Evolutionary conservation across 2,329 filamentous ascomycete species (phyloP).

Genomic region (Ophiostoma triangulosporum): DNA sequence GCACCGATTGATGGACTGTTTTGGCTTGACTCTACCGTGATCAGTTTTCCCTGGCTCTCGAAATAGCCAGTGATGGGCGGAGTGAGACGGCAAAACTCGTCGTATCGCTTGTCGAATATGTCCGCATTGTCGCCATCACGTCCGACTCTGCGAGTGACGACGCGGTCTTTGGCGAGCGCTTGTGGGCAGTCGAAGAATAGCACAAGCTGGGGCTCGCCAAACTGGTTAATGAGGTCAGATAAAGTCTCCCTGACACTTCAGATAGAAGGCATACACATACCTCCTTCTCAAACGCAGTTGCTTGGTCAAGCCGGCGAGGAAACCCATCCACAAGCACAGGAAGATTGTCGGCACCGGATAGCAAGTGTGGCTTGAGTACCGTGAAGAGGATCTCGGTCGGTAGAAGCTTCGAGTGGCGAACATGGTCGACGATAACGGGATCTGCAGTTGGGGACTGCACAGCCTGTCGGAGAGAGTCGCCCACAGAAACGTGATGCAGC

Average conservation of each 20-base stretch:
- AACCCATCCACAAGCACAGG: not conserved
- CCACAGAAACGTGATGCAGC: not conserved
- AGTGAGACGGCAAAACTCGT: not conserved
- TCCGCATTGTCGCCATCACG: not conserved
- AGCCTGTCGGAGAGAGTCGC: not conserved
- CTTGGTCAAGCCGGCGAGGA: not conserved
- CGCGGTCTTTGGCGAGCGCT: not conserved
- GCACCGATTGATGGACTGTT: too few relatives aligned
- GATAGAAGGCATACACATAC: too few relatives aligned
- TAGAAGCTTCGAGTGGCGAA: not conserved
- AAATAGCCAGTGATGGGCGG: not conserved
- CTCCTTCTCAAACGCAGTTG: not conserved
- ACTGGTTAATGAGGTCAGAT: too few relatives aligned
- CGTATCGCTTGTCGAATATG: not conserved
- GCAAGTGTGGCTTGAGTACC: not conserved
- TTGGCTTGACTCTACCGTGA: too few relatives aligned
- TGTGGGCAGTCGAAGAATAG: not conserved
- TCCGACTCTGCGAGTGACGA: not conserved
- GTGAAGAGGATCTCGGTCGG: not conserved
- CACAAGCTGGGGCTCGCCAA: not conserved
- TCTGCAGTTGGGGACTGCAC: not conserved
- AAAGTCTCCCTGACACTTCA: too few relatives aligned
- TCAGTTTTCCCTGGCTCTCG: not conserved
- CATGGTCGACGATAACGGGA: not conserved
- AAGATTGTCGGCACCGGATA: not conserved